These are phyloP conservation scores for Gossypium thurberi DNA, from an alignment of 345 rosid genomes.

Conservation along the genomic window DNA sequence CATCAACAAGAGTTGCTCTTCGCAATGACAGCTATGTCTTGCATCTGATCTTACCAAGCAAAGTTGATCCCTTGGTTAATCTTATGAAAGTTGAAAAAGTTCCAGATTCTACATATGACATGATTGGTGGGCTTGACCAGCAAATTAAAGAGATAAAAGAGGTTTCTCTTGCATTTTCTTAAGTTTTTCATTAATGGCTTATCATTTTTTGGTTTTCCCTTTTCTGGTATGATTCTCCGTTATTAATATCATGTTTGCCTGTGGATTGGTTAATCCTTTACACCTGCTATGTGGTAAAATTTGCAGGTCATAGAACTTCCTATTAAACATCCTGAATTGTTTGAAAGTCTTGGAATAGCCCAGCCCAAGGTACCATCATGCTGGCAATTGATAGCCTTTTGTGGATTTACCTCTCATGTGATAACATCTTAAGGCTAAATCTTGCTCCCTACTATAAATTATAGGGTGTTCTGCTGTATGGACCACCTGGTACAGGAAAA, in stretches of 20 bases:
- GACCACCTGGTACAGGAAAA: slow-evolving; percentile 99
- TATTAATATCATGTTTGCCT: background rate
- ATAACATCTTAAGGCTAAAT: background rate
- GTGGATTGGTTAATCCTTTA: slow-evolving; percentile 9
- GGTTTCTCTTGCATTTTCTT: slow-evolving; percentile 28
- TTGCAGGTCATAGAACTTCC: slow-evolving; percentile 96
- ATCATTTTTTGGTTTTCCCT: background rate
- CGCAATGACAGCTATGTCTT: slow-evolving; percentile 98
- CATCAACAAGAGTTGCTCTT: slow-evolving; percentile 95
- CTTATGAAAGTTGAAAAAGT: slow-evolving; percentile 99
- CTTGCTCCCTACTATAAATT: background rate
- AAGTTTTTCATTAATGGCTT: background rate
- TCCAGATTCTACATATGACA: slow-evolving; percentile 97
- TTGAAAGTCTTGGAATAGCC: slow-evolving; percentile 95
- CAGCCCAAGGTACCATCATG: slow-evolving; percentile 75
- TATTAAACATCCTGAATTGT: slow-evolving; percentile 94
- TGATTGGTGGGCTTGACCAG: slow-evolving; percentile 99
- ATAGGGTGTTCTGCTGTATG: slow-evolving; percentile 93
- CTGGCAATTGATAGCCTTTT: background rate
- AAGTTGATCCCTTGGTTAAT: slow-evolving; percentile 94
- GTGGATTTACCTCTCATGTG: slow-evolving; percentile 1
- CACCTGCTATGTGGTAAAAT: slow-evolving; percentile 2
- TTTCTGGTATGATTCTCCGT: background rate
- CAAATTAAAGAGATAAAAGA: slow-evolving; percentile 97
- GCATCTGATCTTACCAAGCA: slow-evolving; percentile 83